Conservation (phyloP, 2,329 filamentous ascomycete species). For the Nemania sp. region DNA sequence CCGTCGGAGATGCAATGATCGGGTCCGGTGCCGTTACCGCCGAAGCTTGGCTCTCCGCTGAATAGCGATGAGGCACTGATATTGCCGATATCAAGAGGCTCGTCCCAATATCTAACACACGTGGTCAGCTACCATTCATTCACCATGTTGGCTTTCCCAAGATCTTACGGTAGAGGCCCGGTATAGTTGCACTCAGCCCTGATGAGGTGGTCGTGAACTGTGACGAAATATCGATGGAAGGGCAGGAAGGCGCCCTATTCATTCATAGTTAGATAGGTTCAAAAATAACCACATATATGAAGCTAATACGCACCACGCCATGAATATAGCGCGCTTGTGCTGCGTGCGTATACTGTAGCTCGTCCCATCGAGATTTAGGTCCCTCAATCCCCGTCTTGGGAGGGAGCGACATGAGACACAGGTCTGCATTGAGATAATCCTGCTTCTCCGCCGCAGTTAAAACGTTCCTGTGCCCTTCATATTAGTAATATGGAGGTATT, state of each 20-base stretch:
- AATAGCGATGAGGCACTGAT: slow-evolving; percentile 49
- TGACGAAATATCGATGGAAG: slow-evolving; percentile 53
- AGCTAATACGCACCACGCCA: slow-evolving; percentile 40
- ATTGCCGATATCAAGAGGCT: slow-evolving; percentile 49
- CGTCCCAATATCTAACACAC: slow-evolving; percentile 53
- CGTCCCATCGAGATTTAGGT: slow-evolving; percentile 50
- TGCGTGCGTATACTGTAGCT: slow-evolving; percentile 52
- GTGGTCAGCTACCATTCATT: slow-evolving; percentile 9
- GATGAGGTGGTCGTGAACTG: slow-evolving; percentile 50
- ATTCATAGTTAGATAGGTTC: neutral
- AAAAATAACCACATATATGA: neutral
- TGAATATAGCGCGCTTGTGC: slow-evolving; percentile 49
- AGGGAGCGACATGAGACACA: slow-evolving; percentile 50
- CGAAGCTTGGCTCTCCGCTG: slow-evolving; percentile 49
- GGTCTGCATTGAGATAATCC: slow-evolving; percentile 50
- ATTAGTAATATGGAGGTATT: neutral
- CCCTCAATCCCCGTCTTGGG: slow-evolving; percentile 45
- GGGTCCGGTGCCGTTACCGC: slow-evolving; percentile 47
- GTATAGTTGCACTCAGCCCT: slow-evolving; percentile 49
- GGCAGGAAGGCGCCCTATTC: slow-evolving; percentile 51
- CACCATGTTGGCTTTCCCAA: neutral
- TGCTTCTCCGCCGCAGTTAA: slow-evolving; percentile 45
- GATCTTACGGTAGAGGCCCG: slow-evolving; percentile 43
- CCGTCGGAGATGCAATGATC: slow-evolving; percentile 52
- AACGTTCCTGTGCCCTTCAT: slow-evolving; percentile 26